A percentile compares a stretch with the other conserved stretches of the same genome.
Conservation (phyloP, 176 grass and related monocot species). For the Carex pumila region DNA sequence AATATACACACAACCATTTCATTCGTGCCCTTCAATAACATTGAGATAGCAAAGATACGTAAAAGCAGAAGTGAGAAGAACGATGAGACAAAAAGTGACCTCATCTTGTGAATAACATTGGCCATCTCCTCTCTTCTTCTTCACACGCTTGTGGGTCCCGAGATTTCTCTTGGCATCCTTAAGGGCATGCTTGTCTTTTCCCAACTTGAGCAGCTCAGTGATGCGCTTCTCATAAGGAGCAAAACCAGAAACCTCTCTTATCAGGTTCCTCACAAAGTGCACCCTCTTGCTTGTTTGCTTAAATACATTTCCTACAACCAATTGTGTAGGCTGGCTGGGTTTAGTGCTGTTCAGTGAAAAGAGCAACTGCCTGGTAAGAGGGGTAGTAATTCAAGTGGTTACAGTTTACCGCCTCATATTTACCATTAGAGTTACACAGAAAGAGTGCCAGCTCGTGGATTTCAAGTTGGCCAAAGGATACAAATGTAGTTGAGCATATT, state of each 20-base stretch:
- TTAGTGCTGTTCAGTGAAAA: conserved; percentile 61
- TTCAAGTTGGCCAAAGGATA: conserved; percentile 65
- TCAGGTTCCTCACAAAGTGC: conserved; percentile 26
- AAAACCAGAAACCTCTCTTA: conserved; percentile 23
- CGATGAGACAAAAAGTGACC: background rate
- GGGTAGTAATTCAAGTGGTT: conserved; percentile 77
- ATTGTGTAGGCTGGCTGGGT: conserved; percentile 52
- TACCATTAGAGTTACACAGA: conserved; percentile 49
- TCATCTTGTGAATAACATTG: conserved; percentile 28
- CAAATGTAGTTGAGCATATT: too few species aligned
- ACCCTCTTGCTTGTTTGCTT: conserved; percentile 23
- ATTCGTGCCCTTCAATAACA: background rate
- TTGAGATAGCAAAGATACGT: background rate
- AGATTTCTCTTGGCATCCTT: conserved; percentile 27
- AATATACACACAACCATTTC: too few species aligned
- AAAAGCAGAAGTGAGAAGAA: background rate
- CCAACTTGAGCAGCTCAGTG: conserved; percentile 29
- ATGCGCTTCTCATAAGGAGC: conserved; percentile 27
- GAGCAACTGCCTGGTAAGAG: conserved; percentile 72
- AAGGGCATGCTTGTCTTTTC: conserved; percentile 25
- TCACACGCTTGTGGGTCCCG: conserved; percentile 22
- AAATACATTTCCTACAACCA: conserved; percentile 12
- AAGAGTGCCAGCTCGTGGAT: conserved; percentile 75
- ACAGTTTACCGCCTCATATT: conserved; percentile 77
- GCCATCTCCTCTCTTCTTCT: conserved; percentile 36